phyloP scores from a whole-genome alignment of 331 rosid species.

The Malus hybrid region DNA sequence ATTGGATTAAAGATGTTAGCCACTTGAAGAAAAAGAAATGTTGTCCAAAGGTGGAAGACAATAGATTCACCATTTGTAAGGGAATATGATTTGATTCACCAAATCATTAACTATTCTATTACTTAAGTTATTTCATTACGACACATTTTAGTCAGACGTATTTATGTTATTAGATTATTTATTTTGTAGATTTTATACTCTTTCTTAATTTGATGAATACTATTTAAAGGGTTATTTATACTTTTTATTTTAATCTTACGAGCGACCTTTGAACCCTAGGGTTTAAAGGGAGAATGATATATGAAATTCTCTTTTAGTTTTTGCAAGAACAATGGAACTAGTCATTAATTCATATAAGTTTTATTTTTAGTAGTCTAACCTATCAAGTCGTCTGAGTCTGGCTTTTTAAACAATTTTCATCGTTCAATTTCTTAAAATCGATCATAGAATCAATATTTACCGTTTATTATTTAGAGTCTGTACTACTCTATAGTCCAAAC shows the following conservation, averaged over 20 bases:
- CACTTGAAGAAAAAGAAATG: conserved; percentile 51
- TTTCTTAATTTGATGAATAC: too few relatives aligned
- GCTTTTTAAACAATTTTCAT: too few relatives aligned
- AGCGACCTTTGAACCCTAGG: not conserved
- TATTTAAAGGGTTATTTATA: too few relatives aligned
- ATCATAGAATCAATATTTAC: too few relatives aligned
- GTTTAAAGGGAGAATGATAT: not conserved
- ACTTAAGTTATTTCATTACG: not conserved
- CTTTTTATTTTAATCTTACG: not conserved
- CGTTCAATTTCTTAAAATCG: too few relatives aligned
- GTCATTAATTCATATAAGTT: not conserved
- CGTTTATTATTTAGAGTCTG: too few relatives aligned
- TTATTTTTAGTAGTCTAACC: too few relatives aligned
- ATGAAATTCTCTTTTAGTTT: not conserved
- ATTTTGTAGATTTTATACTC: too few relatives aligned
- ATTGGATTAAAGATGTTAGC: conserved; percentile 44
- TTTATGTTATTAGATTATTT: not conserved
- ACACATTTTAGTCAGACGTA: not conserved
- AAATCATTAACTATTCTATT: not conserved
- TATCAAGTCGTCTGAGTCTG: too few relatives aligned
- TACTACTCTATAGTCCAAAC: too few relatives aligned
- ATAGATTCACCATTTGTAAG: conserved; percentile 28
- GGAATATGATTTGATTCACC: conserved; percentile 30
- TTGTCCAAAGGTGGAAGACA: conserved; percentile 45
- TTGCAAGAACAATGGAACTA: not conserved